Conservation (phyloP, 2,329 filamentous ascomycete species). For the Fusarium ramigenum region DNA sequence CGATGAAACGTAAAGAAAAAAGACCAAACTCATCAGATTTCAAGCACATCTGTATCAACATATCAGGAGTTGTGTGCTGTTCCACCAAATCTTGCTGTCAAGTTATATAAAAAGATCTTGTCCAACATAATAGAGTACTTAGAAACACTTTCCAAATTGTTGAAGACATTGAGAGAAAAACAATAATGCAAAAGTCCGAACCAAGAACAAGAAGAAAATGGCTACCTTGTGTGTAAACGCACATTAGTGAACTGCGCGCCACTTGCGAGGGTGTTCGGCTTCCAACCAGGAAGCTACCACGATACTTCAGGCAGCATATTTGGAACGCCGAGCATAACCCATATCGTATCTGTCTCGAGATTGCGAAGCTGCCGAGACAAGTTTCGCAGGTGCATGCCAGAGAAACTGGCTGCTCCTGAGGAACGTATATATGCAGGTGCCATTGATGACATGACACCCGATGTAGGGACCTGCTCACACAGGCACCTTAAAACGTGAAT, state of each 20-base stretch:
- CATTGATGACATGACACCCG: slow-evolving; percentile 32
- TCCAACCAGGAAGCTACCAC: neutral
- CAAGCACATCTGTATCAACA: neutral
- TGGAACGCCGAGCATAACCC: neutral
- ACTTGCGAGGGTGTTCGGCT: neutral
- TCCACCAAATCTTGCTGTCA: slow-evolving; percentile 30
- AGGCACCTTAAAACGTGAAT: slow-evolving; percentile 41
- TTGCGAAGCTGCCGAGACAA: slow-evolving; percentile 23
- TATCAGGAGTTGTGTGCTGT: slow-evolving; percentile 35
- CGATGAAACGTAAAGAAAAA: neutral
- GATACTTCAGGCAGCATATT: neutral
- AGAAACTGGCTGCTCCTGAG: slow-evolving; percentile 32
- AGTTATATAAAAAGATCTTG: slow-evolving; percentile 10
- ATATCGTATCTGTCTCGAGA: slow-evolving; percentile 14
- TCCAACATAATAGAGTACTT: neutral
- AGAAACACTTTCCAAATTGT: neutral
- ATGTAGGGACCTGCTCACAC: slow-evolving; percentile 27
- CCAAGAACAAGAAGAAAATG: slow-evolving; percentile 7
- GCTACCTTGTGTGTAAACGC: slow-evolving; percentile 12
- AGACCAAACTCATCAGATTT: slow-evolving; percentile 9
- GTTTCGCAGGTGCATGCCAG: slow-evolving; percentile 32
- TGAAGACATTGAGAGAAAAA: neutral
- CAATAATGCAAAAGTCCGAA: neutral
- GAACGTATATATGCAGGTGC: slow-evolving; percentile 46
- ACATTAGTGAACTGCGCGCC: neutral